These are phyloP conservation scores for Salvia sclarea DNA, from an alignment of 305 asterid genomes.

Conservation along the genomic window DNA sequence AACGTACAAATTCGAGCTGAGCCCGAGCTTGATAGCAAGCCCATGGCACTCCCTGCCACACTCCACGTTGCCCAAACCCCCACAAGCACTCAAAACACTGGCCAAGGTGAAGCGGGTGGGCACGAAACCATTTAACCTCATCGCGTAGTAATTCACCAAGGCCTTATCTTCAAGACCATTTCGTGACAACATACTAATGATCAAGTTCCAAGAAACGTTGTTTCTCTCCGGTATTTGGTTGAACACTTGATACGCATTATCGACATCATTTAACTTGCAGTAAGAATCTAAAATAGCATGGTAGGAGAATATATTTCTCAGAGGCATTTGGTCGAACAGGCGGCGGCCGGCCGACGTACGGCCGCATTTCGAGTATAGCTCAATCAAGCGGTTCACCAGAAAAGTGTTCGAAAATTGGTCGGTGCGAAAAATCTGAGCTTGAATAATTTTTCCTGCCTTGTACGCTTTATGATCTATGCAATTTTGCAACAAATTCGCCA, in stretches of 20 bases:
- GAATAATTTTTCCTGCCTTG: slow-evolving; percentile 59
- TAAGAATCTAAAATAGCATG: slow-evolving; percentile 66
- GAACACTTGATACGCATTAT: slow-evolving; percentile 55
- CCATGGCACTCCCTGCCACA: slow-evolving; percentile 76
- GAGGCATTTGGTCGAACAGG: slow-evolving; percentile 70
- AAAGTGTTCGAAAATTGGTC: slow-evolving; percentile 48
- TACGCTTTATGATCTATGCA: slow-evolving; percentile 55
- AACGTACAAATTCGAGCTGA: slow-evolving; percentile 58
- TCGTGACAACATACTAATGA: slow-evolving; percentile 60
- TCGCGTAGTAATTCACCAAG: slow-evolving; percentile 52
- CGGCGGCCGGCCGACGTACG: slow-evolving; percentile 47
- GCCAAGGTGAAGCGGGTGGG: slow-evolving; percentile 75
- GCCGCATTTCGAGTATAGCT: slow-evolving; percentile 67
- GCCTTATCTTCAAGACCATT: slow-evolving; percentile 62
- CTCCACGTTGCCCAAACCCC: slow-evolving; percentile 48
- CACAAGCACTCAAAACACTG: slow-evolving; percentile 81
- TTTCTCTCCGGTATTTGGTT: slow-evolving; percentile 66
- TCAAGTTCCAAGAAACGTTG: slow-evolving; percentile 68
- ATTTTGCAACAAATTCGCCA: slow-evolving; percentile 53
- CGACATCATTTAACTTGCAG: slow-evolving; percentile 60
- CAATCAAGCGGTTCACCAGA: slow-evolving; percentile 63
- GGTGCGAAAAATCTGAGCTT: slow-evolving; percentile 58
- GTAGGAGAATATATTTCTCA: slow-evolving; percentile 66
- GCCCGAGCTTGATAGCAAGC: slow-evolving; percentile 63
- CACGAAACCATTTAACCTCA: slow-evolving; percentile 56